These are phyloP conservation scores for Wickerhamomyces hampshirensis DNA, from an alignment of 805 yeast species.

Conservation along the genomic window DNA sequence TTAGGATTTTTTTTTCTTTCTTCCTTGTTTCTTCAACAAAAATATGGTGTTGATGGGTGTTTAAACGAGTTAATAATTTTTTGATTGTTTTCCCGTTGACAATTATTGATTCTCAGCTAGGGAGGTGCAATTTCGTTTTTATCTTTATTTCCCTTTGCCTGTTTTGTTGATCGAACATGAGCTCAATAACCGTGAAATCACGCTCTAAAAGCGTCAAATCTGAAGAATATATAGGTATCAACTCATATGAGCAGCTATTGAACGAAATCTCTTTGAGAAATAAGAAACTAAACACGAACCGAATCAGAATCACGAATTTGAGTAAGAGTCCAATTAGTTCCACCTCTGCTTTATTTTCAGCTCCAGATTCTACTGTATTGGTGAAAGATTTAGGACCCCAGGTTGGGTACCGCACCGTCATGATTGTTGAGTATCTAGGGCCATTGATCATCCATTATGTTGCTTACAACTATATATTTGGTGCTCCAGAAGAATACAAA, in stretches of 20 bases:
- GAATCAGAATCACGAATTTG: slow-evolving; percentile 47
- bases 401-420: slow-evolving; percentile 89
- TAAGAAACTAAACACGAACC: slow-evolving; percentile 37
- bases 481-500: slow-evolving; percentile 21
- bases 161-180: slow-evolving; percentile 4
- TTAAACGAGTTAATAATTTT: too few species aligned
- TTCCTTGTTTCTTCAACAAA: background rate
- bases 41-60: too few species aligned
- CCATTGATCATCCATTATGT: slow-evolving; percentile 79
- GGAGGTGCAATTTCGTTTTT: background rate
- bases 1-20: background rate
- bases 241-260: slow-evolving; percentile 37
- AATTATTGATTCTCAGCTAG: too few species aligned
- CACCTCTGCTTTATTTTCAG: slow-evolving; percentile 12
- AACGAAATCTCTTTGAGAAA: slow-evolving; percentile 40
- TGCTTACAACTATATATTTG: slow-evolving; percentile 42
- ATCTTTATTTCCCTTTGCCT: background rate
- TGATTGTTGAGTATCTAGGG: slow-evolving; percentile 81
- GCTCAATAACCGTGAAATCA: slow-evolving; percentile 43
- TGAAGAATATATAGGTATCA: slow-evolving; percentile 29
- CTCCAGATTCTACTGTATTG: slow-evolving; percentile 38
- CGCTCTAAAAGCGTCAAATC: slow-evolving; percentile 56
- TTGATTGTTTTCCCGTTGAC: too few species aligned
- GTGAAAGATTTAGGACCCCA: slow-evolving; percentile 94
- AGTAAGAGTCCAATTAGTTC: slow-evolving; percentile 15